Evolutionary conservation across 768 basidiomycete species (phyloP).

Genomic region (Calocybe cyanea): DNA sequence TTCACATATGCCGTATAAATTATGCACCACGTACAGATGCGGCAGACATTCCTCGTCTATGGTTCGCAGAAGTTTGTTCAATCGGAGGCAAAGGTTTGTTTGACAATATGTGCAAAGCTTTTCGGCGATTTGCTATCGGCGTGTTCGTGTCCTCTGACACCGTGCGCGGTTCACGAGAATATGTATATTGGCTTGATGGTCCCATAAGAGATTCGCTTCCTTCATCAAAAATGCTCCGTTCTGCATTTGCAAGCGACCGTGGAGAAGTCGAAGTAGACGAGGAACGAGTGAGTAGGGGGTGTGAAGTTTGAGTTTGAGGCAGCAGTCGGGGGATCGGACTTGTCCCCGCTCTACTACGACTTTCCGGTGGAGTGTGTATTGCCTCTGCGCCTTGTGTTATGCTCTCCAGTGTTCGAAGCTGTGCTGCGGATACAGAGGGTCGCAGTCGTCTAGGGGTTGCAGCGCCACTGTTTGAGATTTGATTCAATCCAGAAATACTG

Average conservation of each 20-base stretch:
- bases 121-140: constrained; percentile 56
- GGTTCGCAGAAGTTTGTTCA: constrained; percentile 30
- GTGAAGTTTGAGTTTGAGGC: constrained; percentile 28
- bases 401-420: constrained; percentile 55
- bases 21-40: constrained; percentile 46
- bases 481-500: constrained; percentile 45
- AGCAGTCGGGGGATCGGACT: constrained; percentile 54
- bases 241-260: constrained; percentile 32
- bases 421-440: constrained; percentile 76
- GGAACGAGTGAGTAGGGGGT: constrained; percentile 46
- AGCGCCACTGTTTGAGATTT: constrained; percentile 45
- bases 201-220: constrained; percentile 49
- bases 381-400: constrained; percentile 25
- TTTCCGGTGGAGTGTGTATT: constrained; percentile 36
- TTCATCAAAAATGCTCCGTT: constrained; percentile 39
- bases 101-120: constrained; percentile 66
- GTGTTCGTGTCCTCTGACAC: constrained; percentile 43
- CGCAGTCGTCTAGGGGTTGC: constrained; percentile 61
- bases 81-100: constrained; percentile 45
- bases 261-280: constrained; percentile 57
- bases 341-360: constrained; percentile 64
- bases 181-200: constrained; percentile 66
- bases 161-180: constrained; percentile 65
- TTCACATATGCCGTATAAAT: constrained; percentile 21
- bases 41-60: constrained; percentile 52